Conservation (phyloP, 1,139 yeast species). For the Taphrina betulina region DNA sequence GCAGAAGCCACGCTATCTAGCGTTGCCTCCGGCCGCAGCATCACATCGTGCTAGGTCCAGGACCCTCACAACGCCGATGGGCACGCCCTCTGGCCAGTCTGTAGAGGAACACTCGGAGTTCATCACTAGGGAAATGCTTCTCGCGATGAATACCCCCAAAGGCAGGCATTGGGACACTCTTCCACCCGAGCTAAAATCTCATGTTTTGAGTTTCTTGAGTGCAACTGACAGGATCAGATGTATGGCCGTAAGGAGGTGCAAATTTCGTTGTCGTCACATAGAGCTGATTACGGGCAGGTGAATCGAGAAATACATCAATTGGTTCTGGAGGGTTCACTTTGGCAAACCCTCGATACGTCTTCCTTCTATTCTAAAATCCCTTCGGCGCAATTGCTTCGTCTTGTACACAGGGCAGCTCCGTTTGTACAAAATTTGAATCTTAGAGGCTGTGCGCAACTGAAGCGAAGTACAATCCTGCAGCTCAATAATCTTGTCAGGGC, state of each 20-base stretch:
- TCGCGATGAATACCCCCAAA: not conserved
- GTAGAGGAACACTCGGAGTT: conserved; percentile 4
- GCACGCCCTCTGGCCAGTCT: conserved; percentile 21
- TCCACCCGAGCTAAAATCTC: conserved; percentile 34
- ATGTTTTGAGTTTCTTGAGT: conserved; percentile 28
- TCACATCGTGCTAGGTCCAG: conserved; percentile 8
- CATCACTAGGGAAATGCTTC: conserved; percentile 12
- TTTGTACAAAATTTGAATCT: conserved; percentile 36
- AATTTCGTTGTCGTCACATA: conserved; percentile 12
- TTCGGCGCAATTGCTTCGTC: conserved; percentile 28
- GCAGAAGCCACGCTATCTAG: too few relatives aligned
- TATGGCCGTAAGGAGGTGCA: conserved; percentile 32
- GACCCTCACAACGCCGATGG: conserved; percentile 25
- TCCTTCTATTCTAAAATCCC: conserved; percentile 31
- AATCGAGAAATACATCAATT: conserved; percentile 16
- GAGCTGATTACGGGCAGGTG: conserved; percentile 6
- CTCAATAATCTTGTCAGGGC: conserved; percentile 34
- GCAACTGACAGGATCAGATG: conserved; percentile 23
- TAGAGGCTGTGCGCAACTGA: conserved; percentile 36
- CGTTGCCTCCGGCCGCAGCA: not conserved
- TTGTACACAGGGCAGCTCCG: conserved; percentile 33
- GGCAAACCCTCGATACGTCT: conserved; percentile 36
- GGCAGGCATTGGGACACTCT: conserved; percentile 43
- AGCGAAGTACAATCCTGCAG: conserved; percentile 15
- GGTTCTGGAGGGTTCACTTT: conserved; percentile 36